Evolutionary conservation across 2,329 filamentous ascomycete genomes (phyloP), one percentile per base, ranked within the genome.

Genomic region (Daldinia eschscholtzii): DNA sequence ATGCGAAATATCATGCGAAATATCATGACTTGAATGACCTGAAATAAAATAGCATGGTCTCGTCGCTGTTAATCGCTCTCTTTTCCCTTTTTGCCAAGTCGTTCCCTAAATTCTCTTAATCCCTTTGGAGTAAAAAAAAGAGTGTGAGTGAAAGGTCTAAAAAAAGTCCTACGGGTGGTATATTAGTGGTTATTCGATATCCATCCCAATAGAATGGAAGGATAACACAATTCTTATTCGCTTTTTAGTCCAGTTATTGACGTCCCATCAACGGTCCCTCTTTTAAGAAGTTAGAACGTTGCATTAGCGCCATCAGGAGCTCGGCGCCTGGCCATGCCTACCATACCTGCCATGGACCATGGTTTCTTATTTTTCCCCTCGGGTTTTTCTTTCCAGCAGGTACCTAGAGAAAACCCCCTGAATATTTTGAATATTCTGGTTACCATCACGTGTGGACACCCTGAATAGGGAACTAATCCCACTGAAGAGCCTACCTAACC

Each of bases 221-320:
- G 58, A 56, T 37, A 30, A 30, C 10, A 35, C 28, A 57, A 30
- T 59, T 48, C 41, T 58, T 18, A 15, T 44, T 58, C 39, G 30
- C 53, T 68, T 61, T 48, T 55, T 42, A 55, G 44, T 60, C 52
- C 42, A 50, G 48, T 57, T 41, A 64, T 68, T 41, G 53, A 65
- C 53, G 65, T 68, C 28, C 65, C 61, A 50, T 62, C 56, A 37
- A 37, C 41, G 42, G 28, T 65, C 46, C 57, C 55, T 56, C 48
- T 55, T 59, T 61, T 44, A 57, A 52, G 20, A 42, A 52, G 56
- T 56, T 56, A 64, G 59, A 70, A 56, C 44, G 52, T 41, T 63
- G 65, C 65, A 65, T 70, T 70, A 70, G 68, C 62, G 68, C 68
- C 58, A 55, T 59, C 42, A 63, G 55, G 57, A 58, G 53, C 35